Percentiles rank a stretch among this genome's conserved stretches.
These are phyloP conservation scores for Penicillium sp. DNA, from an alignment of 2,329 filamentous ascomycete species.

Conservation along the genomic window DNA sequence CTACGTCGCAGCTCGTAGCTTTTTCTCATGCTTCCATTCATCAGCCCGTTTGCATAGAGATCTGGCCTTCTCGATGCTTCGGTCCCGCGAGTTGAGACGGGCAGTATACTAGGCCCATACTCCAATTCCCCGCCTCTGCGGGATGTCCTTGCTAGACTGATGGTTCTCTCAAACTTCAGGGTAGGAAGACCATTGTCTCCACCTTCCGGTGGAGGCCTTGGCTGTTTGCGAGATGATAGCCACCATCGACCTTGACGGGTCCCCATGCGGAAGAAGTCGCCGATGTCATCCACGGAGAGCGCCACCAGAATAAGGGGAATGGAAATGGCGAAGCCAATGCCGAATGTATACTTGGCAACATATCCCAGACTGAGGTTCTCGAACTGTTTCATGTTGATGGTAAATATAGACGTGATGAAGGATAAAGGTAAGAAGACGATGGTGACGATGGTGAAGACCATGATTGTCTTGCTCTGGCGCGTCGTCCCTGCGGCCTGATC, in stretches of 20 bases:
- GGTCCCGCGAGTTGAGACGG: constrained; percentile 27
- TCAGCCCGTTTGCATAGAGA: constrained; percentile 11
- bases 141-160: constrained; percentile 25
- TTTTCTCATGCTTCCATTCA: constrained; percentile 10
- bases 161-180: constrained; percentile 28
- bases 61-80: constrained; percentile 9
- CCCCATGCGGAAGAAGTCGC: constrained; percentile 29
- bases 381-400: constrained; percentile 54
- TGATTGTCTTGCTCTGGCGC: constrained; percentile 55
- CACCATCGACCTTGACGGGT: constrained; percentile 25
- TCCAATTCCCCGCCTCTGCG: constrained; percentile 26
- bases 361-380: constrained; percentile 47
- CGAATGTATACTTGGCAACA: constrained; percentile 57
- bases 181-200: constrained; percentile 11
- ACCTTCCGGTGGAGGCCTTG: constrained; percentile 1
- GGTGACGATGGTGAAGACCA: constrained; percentile 60
- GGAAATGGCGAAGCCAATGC: constrained; percentile 54
- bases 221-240: constrained; percentile 17
- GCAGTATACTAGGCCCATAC: constrained; percentile 27
- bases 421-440: constrained; percentile 57
- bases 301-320: constrained; percentile 51
- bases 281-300: constrained; percentile 46
- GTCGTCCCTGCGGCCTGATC: constrained; percentile 62
- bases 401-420: constrained; percentile 57
- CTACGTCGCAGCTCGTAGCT: constrained; percentile 20